phyloP scores from a whole-genome alignment of 805 yeast genomes.

The Candida schatavii region DNA sequence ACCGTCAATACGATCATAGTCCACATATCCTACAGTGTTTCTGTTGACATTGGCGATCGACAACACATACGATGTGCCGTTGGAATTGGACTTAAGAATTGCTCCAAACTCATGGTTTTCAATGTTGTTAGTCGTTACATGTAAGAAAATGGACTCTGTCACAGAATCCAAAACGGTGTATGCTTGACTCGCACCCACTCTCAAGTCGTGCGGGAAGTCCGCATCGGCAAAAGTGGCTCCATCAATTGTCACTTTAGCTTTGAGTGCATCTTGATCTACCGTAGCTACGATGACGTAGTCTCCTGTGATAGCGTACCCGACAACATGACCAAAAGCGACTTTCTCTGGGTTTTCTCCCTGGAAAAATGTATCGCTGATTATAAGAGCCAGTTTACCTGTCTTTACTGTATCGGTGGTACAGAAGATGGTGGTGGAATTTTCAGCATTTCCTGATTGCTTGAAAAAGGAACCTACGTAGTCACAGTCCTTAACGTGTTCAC shows the following conservation, averaged over 20 bases:
- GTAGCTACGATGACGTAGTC: conserved; percentile 74
- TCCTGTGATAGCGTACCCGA: conserved; percentile 73
- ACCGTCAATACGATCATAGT: conserved; percentile 79
- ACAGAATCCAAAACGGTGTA: conserved; percentile 78
- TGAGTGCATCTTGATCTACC: conserved; percentile 45
- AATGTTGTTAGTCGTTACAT: conserved; percentile 64
- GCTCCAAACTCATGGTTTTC: conserved; percentile 66
- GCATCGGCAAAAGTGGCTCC: conserved; percentile 78
- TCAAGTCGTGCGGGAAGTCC: conserved; percentile 63
- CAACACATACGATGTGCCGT: conserved; percentile 82
- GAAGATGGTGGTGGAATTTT: conserved; percentile 51
- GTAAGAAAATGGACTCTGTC: conserved; percentile 73
- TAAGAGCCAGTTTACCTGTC: conserved; percentile 23
- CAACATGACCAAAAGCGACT: conserved; percentile 51
- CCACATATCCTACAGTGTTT: conserved; percentile 71
- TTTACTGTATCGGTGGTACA: conserved; percentile 52
- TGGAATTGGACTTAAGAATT: conserved; percentile 81
- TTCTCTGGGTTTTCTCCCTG: conserved; percentile 44
- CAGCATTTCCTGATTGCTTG: conserved; percentile 22
- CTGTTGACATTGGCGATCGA: conserved; percentile 73
- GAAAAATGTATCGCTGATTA: conserved; percentile 51
- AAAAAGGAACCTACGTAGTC: conserved; percentile 62
- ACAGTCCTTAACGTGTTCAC: conserved; percentile 57
- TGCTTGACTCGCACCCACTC: conserved; percentile 46
- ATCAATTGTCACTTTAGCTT: conserved; percentile 74